These are phyloP conservation scores for Solanum megistacrolobum DNA, from an alignment of 257 asterid species.

Conservation along the genomic window DNA sequence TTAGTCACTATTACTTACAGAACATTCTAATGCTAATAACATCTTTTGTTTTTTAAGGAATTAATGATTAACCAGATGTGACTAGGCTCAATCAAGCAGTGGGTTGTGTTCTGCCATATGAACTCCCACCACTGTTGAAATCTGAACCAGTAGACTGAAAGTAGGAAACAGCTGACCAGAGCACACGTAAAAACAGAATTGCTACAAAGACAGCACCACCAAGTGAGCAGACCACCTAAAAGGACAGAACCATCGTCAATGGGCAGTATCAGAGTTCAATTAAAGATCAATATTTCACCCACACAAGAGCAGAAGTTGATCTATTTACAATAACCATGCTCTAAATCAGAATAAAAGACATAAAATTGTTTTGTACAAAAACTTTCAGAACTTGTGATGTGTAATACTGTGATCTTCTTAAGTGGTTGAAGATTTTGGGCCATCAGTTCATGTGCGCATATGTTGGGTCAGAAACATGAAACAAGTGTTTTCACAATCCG, in stretches of 20 bases:
- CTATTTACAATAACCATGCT: not conserved
- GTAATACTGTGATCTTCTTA: not conserved
- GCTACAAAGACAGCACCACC: constrained; percentile 30
- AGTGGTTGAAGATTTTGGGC: not conserved
- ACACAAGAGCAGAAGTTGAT: not conserved
- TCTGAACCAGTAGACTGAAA: constrained; percentile 9
- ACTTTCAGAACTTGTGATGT: not conserved
- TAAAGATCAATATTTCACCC: not conserved
- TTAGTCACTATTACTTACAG: not conserved
- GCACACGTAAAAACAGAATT: constrained; percentile 22
- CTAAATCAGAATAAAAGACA: not conserved
- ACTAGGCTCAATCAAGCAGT: not conserved
- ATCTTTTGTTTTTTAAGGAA: not conserved
- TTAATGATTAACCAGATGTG: not conserved
- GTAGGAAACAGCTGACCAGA: constrained; percentile 20
- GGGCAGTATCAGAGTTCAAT: not conserved
- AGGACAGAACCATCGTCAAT: not conserved
- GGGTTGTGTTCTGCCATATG: constrained; percentile 18
- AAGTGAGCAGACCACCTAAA: constrained; percentile 28
- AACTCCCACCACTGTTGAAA: constrained; percentile 5
- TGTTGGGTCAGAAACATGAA: not conserved
- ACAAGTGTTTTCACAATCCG: not conserved
- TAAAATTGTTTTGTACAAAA: not conserved
- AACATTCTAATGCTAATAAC: not conserved
- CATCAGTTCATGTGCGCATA: not conserved